Evolutionary conservation across 176 grass and related monocot species (phyloP).

Genomic region (Zizania latifolia): DNA sequence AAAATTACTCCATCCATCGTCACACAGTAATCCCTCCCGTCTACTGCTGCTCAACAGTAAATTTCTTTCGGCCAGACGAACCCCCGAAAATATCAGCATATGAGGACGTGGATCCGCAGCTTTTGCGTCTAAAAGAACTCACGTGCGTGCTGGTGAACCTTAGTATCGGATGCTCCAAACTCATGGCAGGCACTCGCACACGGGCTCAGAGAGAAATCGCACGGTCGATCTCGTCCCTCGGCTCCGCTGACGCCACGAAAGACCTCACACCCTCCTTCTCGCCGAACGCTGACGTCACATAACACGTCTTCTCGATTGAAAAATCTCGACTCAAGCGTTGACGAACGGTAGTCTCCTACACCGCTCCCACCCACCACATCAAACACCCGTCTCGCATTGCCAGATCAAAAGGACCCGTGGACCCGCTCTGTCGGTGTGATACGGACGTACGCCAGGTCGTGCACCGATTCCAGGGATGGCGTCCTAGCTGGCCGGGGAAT

Average conservation of each 20-base stretch:
- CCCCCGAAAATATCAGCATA: not conserved
- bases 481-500: not conserved
- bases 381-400: not conserved
- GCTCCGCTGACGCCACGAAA: conserved; percentile 19
- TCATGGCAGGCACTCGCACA: not conserved
- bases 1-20: no score
- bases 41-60: no score
- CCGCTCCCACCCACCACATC: conserved; percentile 10
- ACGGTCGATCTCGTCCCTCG: not conserved
- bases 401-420: not conserved
- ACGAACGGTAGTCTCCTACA: not conserved
- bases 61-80: no score
- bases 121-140: not conserved
- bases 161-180: not conserved
- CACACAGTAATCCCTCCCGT: no score
- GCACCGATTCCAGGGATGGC: not conserved
- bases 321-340: conserved; percentile 1
- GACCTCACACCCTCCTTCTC: not conserved
- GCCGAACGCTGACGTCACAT: conserved; percentile 32
- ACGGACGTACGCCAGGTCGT: not conserved
- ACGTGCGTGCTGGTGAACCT: not conserved
- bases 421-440: not conserved
- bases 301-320: conserved; percentile 50
- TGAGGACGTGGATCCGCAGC: not conserved
- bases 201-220: not conserved